phyloP scores from a whole-genome alignment of 2,329 filamentous ascomycete genomes.

The Thielaviopsis euricoi region DNA sequence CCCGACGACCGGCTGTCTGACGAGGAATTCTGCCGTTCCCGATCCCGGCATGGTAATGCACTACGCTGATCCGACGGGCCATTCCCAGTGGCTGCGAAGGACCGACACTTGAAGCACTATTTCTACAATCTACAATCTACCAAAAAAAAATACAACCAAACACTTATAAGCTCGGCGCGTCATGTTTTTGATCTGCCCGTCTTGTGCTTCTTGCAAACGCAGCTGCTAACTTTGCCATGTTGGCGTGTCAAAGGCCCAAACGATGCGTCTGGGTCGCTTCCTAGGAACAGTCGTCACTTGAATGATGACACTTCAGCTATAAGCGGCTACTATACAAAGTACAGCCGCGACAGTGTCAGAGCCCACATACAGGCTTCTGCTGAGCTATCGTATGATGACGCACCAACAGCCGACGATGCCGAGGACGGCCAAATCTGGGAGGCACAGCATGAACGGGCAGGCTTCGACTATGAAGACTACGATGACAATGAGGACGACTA shows the following conservation, averaged over 20 bases:
- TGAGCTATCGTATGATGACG: not conserved
- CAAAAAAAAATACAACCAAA: not conserved
- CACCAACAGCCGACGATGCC: conserved; percentile 14
- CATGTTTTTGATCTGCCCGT: not conserved
- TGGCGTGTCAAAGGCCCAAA: conserved; percentile 19
- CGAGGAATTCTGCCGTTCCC: conserved; percentile 18
- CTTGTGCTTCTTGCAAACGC: conserved; percentile 6
- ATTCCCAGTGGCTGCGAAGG: too few relatives aligned
- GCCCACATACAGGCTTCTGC: too few relatives aligned
- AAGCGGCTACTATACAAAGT: conserved; percentile 19
- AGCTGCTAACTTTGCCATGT: conserved; percentile 26
- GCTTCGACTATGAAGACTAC: conserved; percentile 8
- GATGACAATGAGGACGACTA: conserved; percentile 13
- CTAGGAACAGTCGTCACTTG: conserved; percentile 17
- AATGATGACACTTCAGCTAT: conserved; percentile 18
- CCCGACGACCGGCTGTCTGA: conserved; percentile 1
- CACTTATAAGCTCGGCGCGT: not conserved
- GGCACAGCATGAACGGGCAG: conserved; percentile 7
- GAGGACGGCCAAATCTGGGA: conserved; percentile 14
- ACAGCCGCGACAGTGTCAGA: conserved; percentile 21
- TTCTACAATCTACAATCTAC: not conserved
- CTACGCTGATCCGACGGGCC: conserved; percentile 12
- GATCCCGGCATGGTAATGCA: conserved; percentile 34
- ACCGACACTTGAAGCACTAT: not conserved
- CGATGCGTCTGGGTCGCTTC: conserved; percentile 28